Base-by-base conservation (phyloP, 179 eudicot species). In the Silene noctiflora region DNA sequence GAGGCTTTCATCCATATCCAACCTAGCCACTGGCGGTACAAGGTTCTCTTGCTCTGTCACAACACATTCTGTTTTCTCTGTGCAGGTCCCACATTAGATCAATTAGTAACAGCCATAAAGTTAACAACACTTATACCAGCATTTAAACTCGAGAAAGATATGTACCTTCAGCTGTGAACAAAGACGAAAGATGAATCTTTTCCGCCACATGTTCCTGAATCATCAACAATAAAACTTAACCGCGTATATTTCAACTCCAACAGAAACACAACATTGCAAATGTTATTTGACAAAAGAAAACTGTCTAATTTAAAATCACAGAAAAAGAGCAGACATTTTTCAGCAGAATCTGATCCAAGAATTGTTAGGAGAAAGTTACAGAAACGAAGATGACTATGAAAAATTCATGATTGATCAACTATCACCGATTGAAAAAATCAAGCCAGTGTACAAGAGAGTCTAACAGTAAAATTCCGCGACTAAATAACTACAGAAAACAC, bases 101-200 rank as follows among this genome's bases (percentile, higher is more conserved):
- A 69, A 20, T 55, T 19, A 51, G 33, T 29, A 10, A 25, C 64
- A 4, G 20, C 0, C 20, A 51, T 6, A 61, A 21, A 69, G 64
- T 56, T 27, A 69, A 25, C 11, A 16, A 22, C 33, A 59, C 20
- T 25, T 48, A 44, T 35, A 35, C 42, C 61, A 51, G 31, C 35
- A 76, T 55, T 46, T 42, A 44, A 10, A 29, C 25, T 12, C 12
- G 60, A 29, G 16, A 25, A 16, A 33, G 51, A 42, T 0, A 33
- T 48, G 11, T 67, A 87, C 90, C 90, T 78, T 82, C 84, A 24
- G 80, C 74, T 22, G 72, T 44, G 21, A 82, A 74, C 67, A 85
- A 80, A 12, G 85, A 73, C 19, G 90, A 83, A 4, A 84, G 74
- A 53, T 76, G 78, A 63, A 78, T 78, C 76, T 78, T 77, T 39